A percentile compares a stretch with the other conserved stretches of the same genome.
Conservation (phyloP, 2,329 filamentous ascomycete species). For the Corinectria fuckeliana region DNA sequence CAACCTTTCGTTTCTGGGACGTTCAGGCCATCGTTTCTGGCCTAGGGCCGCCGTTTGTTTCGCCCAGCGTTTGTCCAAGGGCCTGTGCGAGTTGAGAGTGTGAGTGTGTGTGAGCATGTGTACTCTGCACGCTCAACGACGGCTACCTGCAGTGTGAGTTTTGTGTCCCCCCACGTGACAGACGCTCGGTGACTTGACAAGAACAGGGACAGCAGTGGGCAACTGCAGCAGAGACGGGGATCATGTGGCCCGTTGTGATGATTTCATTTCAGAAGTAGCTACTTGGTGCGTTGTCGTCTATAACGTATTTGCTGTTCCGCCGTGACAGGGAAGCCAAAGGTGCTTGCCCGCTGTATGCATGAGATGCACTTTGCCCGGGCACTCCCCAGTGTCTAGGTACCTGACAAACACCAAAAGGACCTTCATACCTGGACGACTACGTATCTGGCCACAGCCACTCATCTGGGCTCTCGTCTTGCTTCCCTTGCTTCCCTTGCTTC, state of each 20-base stretch:
- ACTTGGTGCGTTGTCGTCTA: not conserved
- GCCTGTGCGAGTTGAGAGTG: not conserved
- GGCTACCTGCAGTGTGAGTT: slow-evolving; percentile 16
- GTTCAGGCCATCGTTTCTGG: not conserved
- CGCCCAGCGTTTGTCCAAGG: not conserved
- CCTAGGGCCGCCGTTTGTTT: slow-evolving; percentile 9
- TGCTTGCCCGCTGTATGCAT: slow-evolving; percentile 12
- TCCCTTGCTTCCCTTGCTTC: slow-evolving; percentile 12
- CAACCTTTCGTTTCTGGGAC: not conserved
- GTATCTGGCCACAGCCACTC: no score
- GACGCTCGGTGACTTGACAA: not conserved
- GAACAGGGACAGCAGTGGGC: not conserved
- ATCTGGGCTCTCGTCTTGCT: not conserved
- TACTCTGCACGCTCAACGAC: slow-evolving; percentile 1
- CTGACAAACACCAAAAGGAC: no score
- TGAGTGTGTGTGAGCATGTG: not conserved
- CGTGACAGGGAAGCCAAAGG: slow-evolving; percentile 9
- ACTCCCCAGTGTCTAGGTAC: slow-evolving; percentile 16
- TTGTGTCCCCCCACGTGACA: slow-evolving; percentile 19
- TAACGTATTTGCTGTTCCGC: slow-evolving; percentile 4
- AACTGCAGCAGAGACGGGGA: not conserved
- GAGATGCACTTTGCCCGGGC: slow-evolving; percentile 14
- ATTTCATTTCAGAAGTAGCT: not conserved
- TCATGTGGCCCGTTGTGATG: not conserved
- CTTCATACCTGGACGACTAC: slow-evolving; percentile 11